Evolutionary conservation across 768 basidiomycete genomes (phyloP), one percentile per base, ranked within the genome.

Genomic region (Sarcodon aspratus): DNA sequence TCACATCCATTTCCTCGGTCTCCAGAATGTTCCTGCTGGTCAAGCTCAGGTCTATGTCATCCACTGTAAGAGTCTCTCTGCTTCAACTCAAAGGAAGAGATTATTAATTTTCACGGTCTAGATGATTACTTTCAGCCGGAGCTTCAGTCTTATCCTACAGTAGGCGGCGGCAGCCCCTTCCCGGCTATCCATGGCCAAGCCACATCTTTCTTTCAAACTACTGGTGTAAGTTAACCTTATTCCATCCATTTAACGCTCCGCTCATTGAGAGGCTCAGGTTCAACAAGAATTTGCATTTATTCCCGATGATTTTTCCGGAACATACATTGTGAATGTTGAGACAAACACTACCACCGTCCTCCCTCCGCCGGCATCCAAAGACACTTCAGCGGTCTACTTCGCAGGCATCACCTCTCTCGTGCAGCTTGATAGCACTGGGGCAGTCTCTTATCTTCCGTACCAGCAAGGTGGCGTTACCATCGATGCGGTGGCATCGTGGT

Each of bases 1-100:
- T 62, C 91, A 94, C 59, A 71, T 94, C 47, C 79, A 84, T 61
- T 92, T 90, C 74, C 69, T 92, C 18, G 70, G 85, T 51, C 79
- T 86, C 1, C 84, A 87, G 8, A 72, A 69, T 18, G 69, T 74
- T 7, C 50, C 76, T n/a, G 74, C 83, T 15, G 90, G 90, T 9
- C 76, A 73, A 36, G 82, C 80, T 2, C 69, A 80, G 47, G 83
- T 93, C 50, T 94, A 88, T 54, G 88, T 93, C 27, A 86, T 94
- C 52, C 91, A 94, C 63, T 94, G 87, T 85, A 57, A 55, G 83
- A 69, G 12, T n/a, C 11, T 7, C 9, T 12, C 15, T 21, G 21
- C 21, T 5, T 3, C 21, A 27, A 27, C 37, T 42, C 11, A n/a
- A 5, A 42, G 7, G 6, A 27, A 42, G 9, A 5, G 13, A 42